phyloP scores from a whole-genome alignment of 345 rosid species.

The Melaleuca alternifolia region DNA sequence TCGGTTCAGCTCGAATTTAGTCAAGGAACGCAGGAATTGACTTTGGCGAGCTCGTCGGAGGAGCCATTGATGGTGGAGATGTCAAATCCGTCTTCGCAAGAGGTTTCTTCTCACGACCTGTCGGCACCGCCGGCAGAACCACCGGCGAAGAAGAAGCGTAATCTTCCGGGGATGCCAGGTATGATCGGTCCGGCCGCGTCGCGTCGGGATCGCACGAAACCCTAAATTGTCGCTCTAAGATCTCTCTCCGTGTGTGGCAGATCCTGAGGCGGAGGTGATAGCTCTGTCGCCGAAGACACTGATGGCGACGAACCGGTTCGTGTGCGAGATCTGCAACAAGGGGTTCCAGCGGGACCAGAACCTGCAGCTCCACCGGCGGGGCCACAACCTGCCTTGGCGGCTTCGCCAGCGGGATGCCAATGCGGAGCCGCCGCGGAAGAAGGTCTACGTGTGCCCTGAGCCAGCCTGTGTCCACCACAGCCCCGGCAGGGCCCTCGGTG shows the following conservation, averaged over 20 bases:
- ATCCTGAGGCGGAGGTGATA: conserved; percentile 72
- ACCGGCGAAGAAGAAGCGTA: conserved; percentile 52
- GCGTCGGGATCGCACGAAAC: not conserved
- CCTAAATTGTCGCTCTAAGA: not conserved
- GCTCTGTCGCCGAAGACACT: conserved; percentile 57
- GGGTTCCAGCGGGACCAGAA: conserved; percentile 80
- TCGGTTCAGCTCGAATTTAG: not conserved
- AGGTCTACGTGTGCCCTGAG: conserved; percentile 76
- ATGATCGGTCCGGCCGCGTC: not conserved
- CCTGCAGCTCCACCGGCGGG: conserved; percentile 71
- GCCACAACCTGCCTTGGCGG: conserved; percentile 80
- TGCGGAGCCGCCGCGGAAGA: conserved; percentile 36
- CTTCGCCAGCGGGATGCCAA: conserved; percentile 43
- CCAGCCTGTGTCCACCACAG: conserved; percentile 56
- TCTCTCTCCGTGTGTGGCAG: conserved; percentile 12
- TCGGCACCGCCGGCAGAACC: conserved; percentile 4
- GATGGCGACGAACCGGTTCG: conserved; percentile 53
- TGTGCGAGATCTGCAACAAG: conserved; percentile 79
- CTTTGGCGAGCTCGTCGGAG: not conserved
- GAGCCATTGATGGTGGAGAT: conserved; percentile 3
- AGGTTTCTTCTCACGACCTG: conserved; percentile 25
- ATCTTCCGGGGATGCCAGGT: conserved; percentile 90
- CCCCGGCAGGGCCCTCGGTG: conserved; percentile 68
- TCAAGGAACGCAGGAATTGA: not conserved
- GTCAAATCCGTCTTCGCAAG: conserved; percentile 27